Evolutionary conservation across 2,329 filamentous ascomycete genomes (phyloP).

Genomic region (Talaromyces sp.): DNA sequence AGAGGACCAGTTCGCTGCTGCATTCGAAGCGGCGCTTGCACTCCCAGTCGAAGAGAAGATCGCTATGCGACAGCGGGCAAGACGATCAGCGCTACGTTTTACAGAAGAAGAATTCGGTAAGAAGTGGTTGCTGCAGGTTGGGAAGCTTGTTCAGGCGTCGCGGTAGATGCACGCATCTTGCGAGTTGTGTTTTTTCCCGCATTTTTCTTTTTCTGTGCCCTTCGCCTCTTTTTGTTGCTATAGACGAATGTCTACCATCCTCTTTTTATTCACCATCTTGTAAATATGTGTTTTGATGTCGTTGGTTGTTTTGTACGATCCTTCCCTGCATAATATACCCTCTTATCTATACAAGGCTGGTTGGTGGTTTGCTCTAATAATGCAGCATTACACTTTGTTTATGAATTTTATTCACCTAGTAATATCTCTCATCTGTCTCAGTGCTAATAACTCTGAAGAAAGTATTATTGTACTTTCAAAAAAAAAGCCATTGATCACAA

Average conservation of each 20-base stretch:
- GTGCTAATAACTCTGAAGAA: too few relatives aligned
- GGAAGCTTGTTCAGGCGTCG: constrained; percentile 62
- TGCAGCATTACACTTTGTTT: neutral
- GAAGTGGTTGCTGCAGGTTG: constrained; percentile 77
- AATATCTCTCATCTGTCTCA: too few relatives aligned
- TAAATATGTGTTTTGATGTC: constrained; percentile 1
- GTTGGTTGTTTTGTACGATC: neutral
- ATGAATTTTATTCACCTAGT: neutral
- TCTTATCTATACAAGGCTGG: neutral
- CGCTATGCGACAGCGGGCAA: constrained; percentile 73
- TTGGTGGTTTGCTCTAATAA: neutral
- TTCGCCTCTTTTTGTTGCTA: neutral
- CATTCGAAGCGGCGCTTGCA: constrained; percentile 76
- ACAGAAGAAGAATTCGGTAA: constrained; percentile 82
- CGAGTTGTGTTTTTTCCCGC: neutral
- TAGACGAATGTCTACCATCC: constrained; percentile 11
- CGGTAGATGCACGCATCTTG: constrained; percentile 9
- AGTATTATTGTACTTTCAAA: too few relatives aligned
- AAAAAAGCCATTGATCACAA: neutral
- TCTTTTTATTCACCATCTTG: neutral
- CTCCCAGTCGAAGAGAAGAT: constrained; percentile 63
- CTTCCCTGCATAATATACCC: constrained; percentile 5
- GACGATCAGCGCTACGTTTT: constrained; percentile 79
- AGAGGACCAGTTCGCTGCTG: constrained; percentile 74
- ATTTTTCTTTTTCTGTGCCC: neutral